Base-by-base conservation (phyloP, 352 stramenopile species). In the Globisporangium polare region DNA sequence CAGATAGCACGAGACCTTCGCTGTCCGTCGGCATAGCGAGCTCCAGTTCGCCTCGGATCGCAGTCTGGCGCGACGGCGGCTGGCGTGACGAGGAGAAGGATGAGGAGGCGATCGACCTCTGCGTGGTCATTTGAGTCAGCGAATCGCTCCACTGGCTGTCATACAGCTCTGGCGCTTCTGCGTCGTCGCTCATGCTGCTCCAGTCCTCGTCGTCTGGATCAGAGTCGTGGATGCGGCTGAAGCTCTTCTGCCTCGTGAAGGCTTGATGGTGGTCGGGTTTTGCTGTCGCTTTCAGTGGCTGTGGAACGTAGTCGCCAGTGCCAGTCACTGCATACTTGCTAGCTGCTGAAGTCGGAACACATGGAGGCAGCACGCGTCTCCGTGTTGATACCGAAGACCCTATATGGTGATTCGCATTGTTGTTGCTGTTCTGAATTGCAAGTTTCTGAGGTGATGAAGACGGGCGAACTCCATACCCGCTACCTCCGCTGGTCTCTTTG, bases 1-100 rank as follows among this genome's bases (percentile, higher is more conserved):
- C 27, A 4, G 27, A 17, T 13, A 22, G 17, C n/a, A n/a, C 10
- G 27, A 27, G 35, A 35, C 52, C 45, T 24, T 22, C 10, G 18
- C 24, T 27, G 17, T 55, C 27, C 50, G n/a, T 18, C 1, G n/a
- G 18, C 18, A 27, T 4, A 41, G 9, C 29, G 29, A 66, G 29
- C 5, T 60, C 58, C 3, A 80, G 52, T 20, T 76, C 69, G 37
- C 66, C 69, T 49, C 71, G 72, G 60, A 79, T 72, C 47, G 69
- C 72, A 10, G 73, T 65, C 5, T 76, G 74, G 2, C 71, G 71
- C 24, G 71, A 80, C 17, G 59, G 52, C 5, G 22, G 35, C 47
- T 58, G 56, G 22, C 15, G 10, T 3, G n/a, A 39, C 8, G 33
- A 20, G 7, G 49, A 15, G 13, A 33, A 52, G 26, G 45, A 20